Base-by-base conservation (phyloP, 345 rosid genomes). In the Chamaenerion angustifolium region DNA sequence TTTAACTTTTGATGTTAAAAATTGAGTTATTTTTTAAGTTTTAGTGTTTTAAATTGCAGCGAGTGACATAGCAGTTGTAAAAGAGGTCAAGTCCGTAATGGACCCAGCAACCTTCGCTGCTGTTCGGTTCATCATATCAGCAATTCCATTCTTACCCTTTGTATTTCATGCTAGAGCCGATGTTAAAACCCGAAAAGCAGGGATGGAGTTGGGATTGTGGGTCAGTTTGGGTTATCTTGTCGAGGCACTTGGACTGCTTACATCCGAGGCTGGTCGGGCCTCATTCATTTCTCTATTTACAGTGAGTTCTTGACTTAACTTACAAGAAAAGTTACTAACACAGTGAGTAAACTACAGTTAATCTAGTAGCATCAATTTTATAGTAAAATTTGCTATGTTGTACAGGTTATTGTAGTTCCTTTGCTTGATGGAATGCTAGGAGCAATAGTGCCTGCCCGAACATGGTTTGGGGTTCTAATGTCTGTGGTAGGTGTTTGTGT, bases 361-460 rank as follows among this genome's bases (percentile, higher is more conserved):
- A 23, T 23, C 27, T 23, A 23, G 27, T n/a, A n/a, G n/a, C n/a
- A n/a, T n/a, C n/a, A n/a, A n/a, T n/a, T 23, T 23, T 23, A 23
- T 23, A 23, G 27, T 23, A 23, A 23, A 23, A 23, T 23, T 23
- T 23, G 27, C 27, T 5, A n/a, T 23, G 5, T 27, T 49, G 14
- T 11, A 56, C 68, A 83, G 85, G 76, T 83, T 25, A 70, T 80
- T 57, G 67, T 80, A 66, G 93, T 77, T 59, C 93, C 93, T 0
- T 49, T 77, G 69, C 80, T 83, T 46, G 87, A 77, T 76, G 80
- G 85, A 54, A 69, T 83, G 82, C 58, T 83, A 56, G 93, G 93
- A 68, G 72, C 87, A 47, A 55, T 73, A 50, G 50, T 77, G 55
- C 85, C 81, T 60, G 65, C 79, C 12, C 65, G 59, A 10, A 73